Base-by-base conservation (phyloP, 805 yeast species). In the Blastobotrys chiropterorum region DNA sequence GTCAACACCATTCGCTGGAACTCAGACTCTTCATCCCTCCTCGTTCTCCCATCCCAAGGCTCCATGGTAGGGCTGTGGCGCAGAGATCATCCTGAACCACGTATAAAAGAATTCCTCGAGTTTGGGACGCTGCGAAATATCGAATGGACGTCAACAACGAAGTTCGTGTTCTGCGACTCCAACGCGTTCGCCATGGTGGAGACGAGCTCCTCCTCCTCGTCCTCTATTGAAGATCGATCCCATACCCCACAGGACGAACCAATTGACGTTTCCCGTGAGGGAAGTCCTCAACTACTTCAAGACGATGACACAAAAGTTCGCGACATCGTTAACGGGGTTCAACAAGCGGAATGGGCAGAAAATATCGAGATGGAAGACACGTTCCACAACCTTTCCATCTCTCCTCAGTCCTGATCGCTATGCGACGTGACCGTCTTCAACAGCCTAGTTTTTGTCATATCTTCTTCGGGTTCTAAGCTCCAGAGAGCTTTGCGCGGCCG, bases 261-360 rank as follows among this genome's bases (percentile, higher is more conserved):
- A n/a, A n/a, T n/a, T 3, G 22, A 11, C 8, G 14, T 26, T 19
- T n/a, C 39, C 6, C 26, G 44, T 8, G 53, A 48, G 21, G 47
- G 47, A 7, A 56, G 58, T 34, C 61, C 61, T n/a, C 53, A 47
- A 47, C 49, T 52, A n/a, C 52, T 51, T 6, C 45, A 44, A 20
- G 57, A 54, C 21, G 62, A 57, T 38, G 61, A 57, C 44, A 57
- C 61, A 3, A 40, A n/a, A 13, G 58, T 57, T 6, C 43, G 47
- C 11, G 54, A 57, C 19, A 22, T 57, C n/a, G 58, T 49, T 7
- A 53, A 53, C 31, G 53, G 51, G 15, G 57, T 57, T 6, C 60
- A 57, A 46, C 58, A 57, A 46, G 41, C 39, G 7, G 62, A 58
- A 45, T 57, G 61, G 62, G 22, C 50, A 11, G 49, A 47, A 7